Conservation (phyloP, 495 filamentous ascomycete species). For the Aspergillus nanangensis region DNA sequence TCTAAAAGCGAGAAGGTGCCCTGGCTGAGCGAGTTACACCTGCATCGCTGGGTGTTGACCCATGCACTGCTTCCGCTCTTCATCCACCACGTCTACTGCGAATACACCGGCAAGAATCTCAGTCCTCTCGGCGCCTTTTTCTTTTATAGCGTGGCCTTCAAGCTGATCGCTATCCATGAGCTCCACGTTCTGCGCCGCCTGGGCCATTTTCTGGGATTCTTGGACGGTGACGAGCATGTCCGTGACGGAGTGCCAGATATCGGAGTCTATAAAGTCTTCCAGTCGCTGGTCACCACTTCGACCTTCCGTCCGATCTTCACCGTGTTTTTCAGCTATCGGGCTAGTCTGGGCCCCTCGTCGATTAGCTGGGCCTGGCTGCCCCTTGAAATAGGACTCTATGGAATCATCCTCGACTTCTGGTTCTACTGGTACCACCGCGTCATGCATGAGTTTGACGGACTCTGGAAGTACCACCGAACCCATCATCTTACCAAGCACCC, state of each 20-base stretch:
- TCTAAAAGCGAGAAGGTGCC: slow-evolving; percentile 30
- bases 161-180: slow-evolving; percentile 14
- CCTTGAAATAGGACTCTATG: slow-evolving; percentile 28
- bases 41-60: slow-evolving; percentile 28
- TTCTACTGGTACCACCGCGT: slow-evolving; percentile 39
- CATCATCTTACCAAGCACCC: slow-evolving; percentile 40
- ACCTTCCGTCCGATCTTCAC: slow-evolving; percentile 31
- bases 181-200: slow-evolving; percentile 17
- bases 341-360: slow-evolving; percentile 11
- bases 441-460: slow-evolving; percentile 27
- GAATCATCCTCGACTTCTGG: slow-evolving; percentile 38
- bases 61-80: slow-evolving; percentile 21
- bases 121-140: slow-evolving; percentile 17
- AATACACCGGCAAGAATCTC: slow-evolving; percentile 19
- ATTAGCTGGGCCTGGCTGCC: slow-evolving; percentile 28
- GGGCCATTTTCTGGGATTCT: slow-evolving; percentile 26
- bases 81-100: slow-evolving; percentile 24
- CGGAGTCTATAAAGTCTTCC: slow-evolving; percentile 26
- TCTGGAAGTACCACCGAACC: slow-evolving; percentile 39
- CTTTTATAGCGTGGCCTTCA: slow-evolving; percentile 19
- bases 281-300: slow-evolving; percentile 23
- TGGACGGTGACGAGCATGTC: slow-evolving; percentile 34
- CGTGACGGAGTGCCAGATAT: slow-evolving; percentile 35
- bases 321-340: slow-evolving; percentile 26
- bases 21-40: slow-evolving; percentile 20